Evolutionary conservation across 169 alveolate genomes (phyloP).

Genomic region (Perkinsus olseni): DNA sequence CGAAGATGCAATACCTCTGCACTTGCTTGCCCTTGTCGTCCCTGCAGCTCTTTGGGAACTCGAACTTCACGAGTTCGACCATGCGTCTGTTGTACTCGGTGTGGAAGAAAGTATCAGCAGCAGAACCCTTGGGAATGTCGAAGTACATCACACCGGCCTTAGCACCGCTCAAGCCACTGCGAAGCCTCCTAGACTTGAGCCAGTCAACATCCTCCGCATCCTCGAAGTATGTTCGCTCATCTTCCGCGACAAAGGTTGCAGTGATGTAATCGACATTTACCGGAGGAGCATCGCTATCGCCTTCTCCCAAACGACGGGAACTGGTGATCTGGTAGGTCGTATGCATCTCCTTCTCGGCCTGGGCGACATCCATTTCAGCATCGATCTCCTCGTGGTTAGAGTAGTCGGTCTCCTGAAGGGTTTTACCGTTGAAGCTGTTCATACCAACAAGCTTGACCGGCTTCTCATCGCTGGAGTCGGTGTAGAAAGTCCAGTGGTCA

Average conservation of each 20-base stretch:
- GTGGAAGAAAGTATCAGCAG: not conserved
- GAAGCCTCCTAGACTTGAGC: not conserved
- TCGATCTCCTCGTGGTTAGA: not conserved
- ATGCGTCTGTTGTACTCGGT: not conserved
- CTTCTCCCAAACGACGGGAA: not conserved
- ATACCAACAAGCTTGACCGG: not conserved
- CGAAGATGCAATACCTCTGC: not conserved
- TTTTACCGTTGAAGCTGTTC: not conserved
- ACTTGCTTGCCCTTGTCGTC: not conserved
- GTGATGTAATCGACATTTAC: not conserved
- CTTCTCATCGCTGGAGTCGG: not conserved
- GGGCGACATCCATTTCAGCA: not conserved
- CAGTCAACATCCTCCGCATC: not conserved
- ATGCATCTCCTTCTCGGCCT: constrained; percentile 2
- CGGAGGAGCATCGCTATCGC: not conserved
- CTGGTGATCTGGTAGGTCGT: not conserved
- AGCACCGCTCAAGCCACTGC: not conserved
- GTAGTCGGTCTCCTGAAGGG: not conserved
- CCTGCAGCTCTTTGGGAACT: not conserved
- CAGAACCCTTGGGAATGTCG: not conserved
- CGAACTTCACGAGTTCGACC: not conserved
- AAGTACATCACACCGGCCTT: not conserved
- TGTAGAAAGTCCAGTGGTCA: not conserved
- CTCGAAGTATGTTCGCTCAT: not conserved
- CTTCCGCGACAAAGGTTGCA: not conserved